A percentile compares a stretch with the other conserved stretches of the same genome.
These are phyloP conservation scores for Oryza rufipogon DNA, from an alignment of 176 grass and related monocot species.

Conservation along the genomic window DNA sequence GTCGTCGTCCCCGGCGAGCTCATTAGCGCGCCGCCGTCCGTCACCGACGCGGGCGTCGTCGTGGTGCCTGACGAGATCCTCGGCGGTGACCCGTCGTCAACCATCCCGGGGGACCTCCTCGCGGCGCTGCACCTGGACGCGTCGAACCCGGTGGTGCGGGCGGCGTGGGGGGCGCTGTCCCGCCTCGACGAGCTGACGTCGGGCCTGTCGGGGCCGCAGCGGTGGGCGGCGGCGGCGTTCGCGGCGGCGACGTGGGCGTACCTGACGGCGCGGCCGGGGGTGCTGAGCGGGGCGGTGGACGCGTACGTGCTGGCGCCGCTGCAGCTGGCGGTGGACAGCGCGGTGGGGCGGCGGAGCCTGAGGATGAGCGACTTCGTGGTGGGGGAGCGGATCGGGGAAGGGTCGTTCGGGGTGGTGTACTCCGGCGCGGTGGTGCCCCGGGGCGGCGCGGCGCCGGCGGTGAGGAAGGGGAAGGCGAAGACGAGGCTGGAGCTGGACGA, in stretches of 20 bases:
- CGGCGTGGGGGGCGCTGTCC: conserved; percentile 28
- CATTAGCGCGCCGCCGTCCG: neutral
- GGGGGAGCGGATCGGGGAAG: conserved; percentile 83
- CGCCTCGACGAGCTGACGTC: conserved; percentile 48
- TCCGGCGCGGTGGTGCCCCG: conserved; percentile 70
- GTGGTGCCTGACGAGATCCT: neutral
- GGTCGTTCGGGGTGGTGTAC: conserved; percentile 88
- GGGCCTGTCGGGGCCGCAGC: conserved; percentile 54
- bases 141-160: conserved; percentile 37
- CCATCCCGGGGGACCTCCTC: conserved; percentile 29
- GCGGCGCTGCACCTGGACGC: conserved; percentile 49
- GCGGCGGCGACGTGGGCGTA: conserved; percentile 63
- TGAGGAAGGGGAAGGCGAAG: conserved; percentile 44
- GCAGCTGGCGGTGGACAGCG: conserved; percentile 72
- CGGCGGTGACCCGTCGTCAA: neutral
- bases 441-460: conserved; percentile 41
- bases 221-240: conserved; percentile 56
- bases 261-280: conserved; percentile 87
- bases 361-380: conserved; percentile 90
- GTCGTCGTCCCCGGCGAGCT: conserved; percentile 8
- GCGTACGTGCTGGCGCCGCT: conserved; percentile 80
- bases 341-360: conserved; percentile 74
- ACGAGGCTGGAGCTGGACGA: conserved; percentile 60
- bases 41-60: no score
- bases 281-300: conserved; percentile 80